These are phyloP conservation scores for Acacia confusa DNA, from an alignment of 306 rosid species.

Conservation along the genomic window DNA sequence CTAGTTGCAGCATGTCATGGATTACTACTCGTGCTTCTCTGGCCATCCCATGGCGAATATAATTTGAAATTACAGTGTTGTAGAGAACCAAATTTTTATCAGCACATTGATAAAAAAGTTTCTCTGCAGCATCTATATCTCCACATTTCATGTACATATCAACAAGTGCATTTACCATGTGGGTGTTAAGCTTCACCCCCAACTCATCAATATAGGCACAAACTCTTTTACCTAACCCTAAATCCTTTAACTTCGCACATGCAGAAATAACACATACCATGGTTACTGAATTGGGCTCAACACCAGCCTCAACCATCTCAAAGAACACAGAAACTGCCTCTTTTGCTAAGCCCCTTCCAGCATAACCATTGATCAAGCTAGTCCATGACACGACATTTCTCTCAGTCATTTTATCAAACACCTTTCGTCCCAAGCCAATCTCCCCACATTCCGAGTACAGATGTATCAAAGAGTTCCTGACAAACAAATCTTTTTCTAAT, in stretches of 20 bases:
- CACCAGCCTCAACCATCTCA: constrained; percentile 60
- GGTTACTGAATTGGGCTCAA: constrained; percentile 59
- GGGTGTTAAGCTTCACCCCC: constrained; percentile 51
- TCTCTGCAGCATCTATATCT: constrained; percentile 47
- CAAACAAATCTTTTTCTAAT: constrained; percentile 57
- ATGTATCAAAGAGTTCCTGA: constrained; percentile 67
- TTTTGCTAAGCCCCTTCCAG: constrained; percentile 43
- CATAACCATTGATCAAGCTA: constrained; percentile 79
- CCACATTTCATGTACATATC: constrained; percentile 87
- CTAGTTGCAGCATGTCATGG: constrained; percentile 49
- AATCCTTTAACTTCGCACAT: constrained; percentile 77
- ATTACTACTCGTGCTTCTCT: constrained; percentile 51
- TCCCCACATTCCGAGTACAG: constrained; percentile 56
- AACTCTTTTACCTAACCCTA: constrained; percentile 54
- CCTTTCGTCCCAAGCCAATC: constrained; percentile 52
- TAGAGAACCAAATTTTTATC: constrained; percentile 72
- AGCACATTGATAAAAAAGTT: constrained; percentile 46
- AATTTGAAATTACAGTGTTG: constrained; percentile 78
- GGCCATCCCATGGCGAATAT: constrained; percentile 50
- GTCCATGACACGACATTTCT: constrained; percentile 93
- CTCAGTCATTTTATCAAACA: constrained; percentile 68
- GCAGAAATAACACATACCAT: constrained; percentile 78
- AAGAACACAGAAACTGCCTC: constrained; percentile 71
- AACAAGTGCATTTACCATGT: constrained; percentile 66
- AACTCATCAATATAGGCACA: constrained; percentile 45